Conservation (phyloP, 108 stramenopile species). For the Skeletonema menzelii region DNA sequence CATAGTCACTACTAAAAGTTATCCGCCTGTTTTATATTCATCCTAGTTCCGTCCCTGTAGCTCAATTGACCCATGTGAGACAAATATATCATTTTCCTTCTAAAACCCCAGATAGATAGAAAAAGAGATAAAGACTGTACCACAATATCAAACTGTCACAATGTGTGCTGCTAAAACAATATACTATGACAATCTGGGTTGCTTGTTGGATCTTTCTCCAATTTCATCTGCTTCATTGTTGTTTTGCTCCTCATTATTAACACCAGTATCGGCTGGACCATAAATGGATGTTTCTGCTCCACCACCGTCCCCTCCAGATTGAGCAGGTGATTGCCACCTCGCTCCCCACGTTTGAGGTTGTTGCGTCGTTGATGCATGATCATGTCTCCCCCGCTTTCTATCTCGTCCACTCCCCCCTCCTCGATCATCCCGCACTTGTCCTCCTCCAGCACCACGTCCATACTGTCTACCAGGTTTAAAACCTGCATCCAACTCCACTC, state of each 20-base stretch:
- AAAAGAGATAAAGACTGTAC: no score
- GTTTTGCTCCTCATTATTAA: not conserved
- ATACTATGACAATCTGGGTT: not conserved
- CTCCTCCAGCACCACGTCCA: conserved; percentile 92
- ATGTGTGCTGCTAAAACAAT: not conserved
- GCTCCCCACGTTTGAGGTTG: not conserved
- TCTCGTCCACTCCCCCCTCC: conserved; percentile 48
- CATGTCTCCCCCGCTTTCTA: conserved; percentile 6
- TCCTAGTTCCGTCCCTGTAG: no score
- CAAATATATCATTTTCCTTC: no score
- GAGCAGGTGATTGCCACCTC: not conserved
- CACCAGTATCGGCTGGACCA: not conserved
- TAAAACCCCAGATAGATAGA: no score
- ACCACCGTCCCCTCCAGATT: not conserved
- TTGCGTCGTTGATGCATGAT: not conserved
- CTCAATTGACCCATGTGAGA: no score
- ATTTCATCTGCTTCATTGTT: not conserved
- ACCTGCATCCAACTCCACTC: conserved; percentile 95
- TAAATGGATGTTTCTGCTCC: not conserved
- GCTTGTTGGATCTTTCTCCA: not conserved
- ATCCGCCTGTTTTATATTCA: no score
- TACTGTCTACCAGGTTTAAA: conserved; percentile 93
- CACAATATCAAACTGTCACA: no score
- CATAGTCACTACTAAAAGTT: no score
- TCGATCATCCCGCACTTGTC: conserved; percentile 93